Base-by-base conservation (phyloP, 2,329 filamentous ascomycete species). In the Beauveria caledonica region DNA sequence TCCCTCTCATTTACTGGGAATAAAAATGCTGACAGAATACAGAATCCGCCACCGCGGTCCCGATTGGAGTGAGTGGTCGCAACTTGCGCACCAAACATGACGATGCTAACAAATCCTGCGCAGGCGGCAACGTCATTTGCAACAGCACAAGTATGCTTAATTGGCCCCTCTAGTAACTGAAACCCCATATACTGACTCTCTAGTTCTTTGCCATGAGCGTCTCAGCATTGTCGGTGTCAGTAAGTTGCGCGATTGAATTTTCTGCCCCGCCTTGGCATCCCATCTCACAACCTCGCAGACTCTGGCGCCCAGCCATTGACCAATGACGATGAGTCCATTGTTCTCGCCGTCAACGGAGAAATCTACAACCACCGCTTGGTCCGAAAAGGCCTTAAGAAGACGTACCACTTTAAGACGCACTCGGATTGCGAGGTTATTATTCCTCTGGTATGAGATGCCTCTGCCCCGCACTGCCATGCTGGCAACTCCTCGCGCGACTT, bases 371-470 rank as follows among this genome's bases (percentile, higher is more conserved):
- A 99, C 79, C 89, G 93, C 73, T 85, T 96, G 70, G 82, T 99
- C 71, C 88, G 94, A 73, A 97, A 97, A 79, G 80, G 81, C 68
- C 80, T 97, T 69, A 90, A 90, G 77, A 85, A 80, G 63, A 84
- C 86, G 42, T 97, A 97, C 77, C 87, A 92, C 76, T 99, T 97
- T 86, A 97, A 97, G 86, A 99, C 94, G 66, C 89, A 94, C 72
- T 97, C 93, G 42, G 94, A 99, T 73, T 99, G 94, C 77, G 94
- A 99, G 77, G 93, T 99, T 72, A 96, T 99, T 76, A 96, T 99
- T 72, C 94, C 95, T 67, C 76, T 99, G 82, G 91, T 95, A 83
- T 73, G 86, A 25, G 53, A 19, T 21, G 40, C 19, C 15, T 17
- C 23, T 51, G 48, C 56, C 56, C 46, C 46, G 46, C 46, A 45